phyloP scores from a whole-genome alignment of 2,329 filamentous ascomycete species.

The Cytospora piceae region DNA sequence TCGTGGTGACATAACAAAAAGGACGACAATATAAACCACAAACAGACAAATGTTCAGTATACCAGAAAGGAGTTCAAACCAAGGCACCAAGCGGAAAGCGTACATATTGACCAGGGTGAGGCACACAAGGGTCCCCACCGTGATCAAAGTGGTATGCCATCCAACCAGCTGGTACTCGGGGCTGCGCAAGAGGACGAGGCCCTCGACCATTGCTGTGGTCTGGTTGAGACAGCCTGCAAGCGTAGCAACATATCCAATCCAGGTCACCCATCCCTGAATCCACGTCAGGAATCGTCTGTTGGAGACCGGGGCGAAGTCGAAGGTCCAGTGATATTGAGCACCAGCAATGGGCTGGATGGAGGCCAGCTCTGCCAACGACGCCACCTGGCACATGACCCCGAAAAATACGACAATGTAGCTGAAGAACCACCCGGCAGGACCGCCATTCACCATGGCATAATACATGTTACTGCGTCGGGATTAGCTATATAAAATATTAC shows the following conservation, averaged over 20 bases:
- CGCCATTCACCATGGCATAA: constrained; percentile 40
- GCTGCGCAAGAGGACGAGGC: constrained; percentile 25
- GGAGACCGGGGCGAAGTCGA: constrained; percentile 21
- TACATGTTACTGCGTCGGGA: constrained; percentile 27
- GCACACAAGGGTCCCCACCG: constrained; percentile 38
- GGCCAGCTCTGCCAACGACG: constrained; percentile 45
- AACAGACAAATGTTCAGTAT: constrained; percentile 35
- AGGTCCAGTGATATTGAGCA: constrained; percentile 49
- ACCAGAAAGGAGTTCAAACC: constrained; percentile 43
- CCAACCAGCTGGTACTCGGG: constrained; percentile 20
- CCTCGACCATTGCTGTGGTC: constrained; percentile 23
- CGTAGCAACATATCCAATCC: constrained; percentile 45
- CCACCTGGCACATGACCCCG: constrained; percentile 39
- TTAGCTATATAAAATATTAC: background rate
- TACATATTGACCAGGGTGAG: constrained; percentile 39
- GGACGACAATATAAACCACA: constrained; percentile 21
- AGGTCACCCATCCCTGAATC: constrained; percentile 44
- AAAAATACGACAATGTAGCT: constrained; percentile 38
- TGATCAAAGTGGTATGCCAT: constrained; percentile 46
- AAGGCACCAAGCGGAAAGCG: constrained; percentile 44
- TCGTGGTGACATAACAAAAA: constrained; percentile 26
- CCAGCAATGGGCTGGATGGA: constrained; percentile 46
- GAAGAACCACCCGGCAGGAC: constrained; percentile 39
- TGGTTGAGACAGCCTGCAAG: constrained; percentile 41
- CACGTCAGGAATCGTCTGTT: constrained; percentile 22